Evolutionary conservation across 768 basidiomycete genomes (phyloP).

Genomic region (Tremella fuciformis): DNA sequence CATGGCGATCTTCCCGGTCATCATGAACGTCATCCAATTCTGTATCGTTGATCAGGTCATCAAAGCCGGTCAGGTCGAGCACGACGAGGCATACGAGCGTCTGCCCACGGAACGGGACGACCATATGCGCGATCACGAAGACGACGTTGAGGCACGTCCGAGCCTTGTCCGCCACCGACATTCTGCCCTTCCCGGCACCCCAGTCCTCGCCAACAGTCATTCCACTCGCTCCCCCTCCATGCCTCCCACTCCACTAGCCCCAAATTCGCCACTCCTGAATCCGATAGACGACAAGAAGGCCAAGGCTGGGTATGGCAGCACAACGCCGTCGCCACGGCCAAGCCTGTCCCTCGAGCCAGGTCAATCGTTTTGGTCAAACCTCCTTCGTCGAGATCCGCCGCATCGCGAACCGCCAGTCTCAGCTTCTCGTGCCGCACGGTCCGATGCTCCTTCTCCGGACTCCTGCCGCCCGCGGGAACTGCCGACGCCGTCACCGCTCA

Average conservation of each 20-base stretch:
- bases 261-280: constrained; percentile 3
- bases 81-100: constrained; percentile 16
- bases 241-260: background rate
- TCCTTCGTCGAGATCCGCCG: background rate
- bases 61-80: constrained; percentile 33
- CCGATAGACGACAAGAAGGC: background rate
- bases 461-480: background rate
- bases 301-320: background rate
- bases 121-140: constrained; percentile 1
- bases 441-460: constrained; percentile 12
- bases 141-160: constrained; percentile 3
- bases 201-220: constrained; percentile 1
- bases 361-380: background rate
- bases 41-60: constrained; percentile 73
- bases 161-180: background rate
- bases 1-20: constrained; percentile 80
- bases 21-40: constrained; percentile 65
- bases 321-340: background rate
- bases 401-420: background rate
- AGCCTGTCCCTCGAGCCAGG: background rate
- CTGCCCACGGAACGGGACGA: background rate
- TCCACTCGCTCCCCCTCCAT: background rate
- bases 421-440: constrained; percentile 2
- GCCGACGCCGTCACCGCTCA: background rate
- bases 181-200: background rate